phyloP scores from a whole-genome alignment of 139 green algal species.

The Tetradesmus obliquus region DNA sequence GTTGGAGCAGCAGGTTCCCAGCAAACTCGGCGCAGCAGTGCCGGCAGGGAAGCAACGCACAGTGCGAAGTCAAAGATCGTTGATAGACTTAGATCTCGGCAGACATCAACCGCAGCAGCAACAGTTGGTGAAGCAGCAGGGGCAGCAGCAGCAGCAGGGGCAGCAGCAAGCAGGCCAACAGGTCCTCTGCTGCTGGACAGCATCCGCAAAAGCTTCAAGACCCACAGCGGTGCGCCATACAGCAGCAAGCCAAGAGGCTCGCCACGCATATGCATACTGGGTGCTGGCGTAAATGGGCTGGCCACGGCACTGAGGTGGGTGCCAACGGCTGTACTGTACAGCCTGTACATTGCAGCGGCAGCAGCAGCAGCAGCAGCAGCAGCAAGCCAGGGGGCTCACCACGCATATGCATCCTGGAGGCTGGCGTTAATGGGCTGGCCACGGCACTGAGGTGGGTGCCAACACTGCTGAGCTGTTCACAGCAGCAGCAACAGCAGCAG shows the following conservation, averaged over 20 bases:
- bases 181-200: constrained; percentile 2
- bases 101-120: not conserved
- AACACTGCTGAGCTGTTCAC: not conserved
- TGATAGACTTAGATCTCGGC: not conserved
- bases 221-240: not conserved
- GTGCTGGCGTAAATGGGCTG: constrained; percentile 28
- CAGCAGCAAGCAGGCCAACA: not conserved
- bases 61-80: too few relatives aligned
- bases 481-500: not conserved
- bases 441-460: constrained; percentile 20
- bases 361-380: not conserved
- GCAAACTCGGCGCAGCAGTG: not conserved
- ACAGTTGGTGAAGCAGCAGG: not conserved
- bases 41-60: not conserved
- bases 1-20: not conserved
- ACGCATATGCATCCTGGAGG: constrained; percentile 20
- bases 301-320: constrained; percentile 27
- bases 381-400: not conserved
- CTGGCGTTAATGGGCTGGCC: constrained; percentile 26
- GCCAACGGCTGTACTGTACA: not conserved
- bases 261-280: constrained; percentile 25
- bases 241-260: not conserved
- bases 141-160: constrained; percentile 5
- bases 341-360: too few relatives aligned
- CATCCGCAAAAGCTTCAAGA: not conserved